Evolutionary conservation across 192 early-diverging fungal genomes (phyloP), one percentile per base, ranked within the genome.

Genomic region (Coemansia sp.): DNA sequence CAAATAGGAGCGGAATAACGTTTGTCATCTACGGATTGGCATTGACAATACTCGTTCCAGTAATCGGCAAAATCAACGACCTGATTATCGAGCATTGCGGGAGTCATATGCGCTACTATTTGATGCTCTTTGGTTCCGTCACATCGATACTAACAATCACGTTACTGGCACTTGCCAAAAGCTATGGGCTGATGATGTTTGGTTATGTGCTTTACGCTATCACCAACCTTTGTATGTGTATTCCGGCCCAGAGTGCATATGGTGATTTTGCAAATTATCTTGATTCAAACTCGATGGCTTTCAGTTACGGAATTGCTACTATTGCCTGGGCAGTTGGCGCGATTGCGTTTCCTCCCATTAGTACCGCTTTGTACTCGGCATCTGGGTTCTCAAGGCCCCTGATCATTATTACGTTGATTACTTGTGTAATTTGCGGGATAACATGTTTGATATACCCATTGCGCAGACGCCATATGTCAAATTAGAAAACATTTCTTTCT

Each of bases 211-310:
- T 77, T 1, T 65, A 72, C 15, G 75, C 75, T 2, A 51, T 72
- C 3, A 37, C 66, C 15, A 68, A 66, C 18, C 18, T 72, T n/a
- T 72, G 65, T 58, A 61, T 77, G 70, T 62, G 58, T 18, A 51
- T 77, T 60, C 75, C 75, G 2, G 61, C 68, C 0, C 69, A 72
- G 15, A 77, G 75, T 56, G 70, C 69, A 6, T 77, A 65, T 56
- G 75, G 75, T 10, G 75, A 77, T 32, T 65, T 72, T 72, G 62
- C 71, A 5, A 77, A 77, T 41, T 67, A 64, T 41, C 41, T 67
- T 8, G 57, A 57, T 36, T 11, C 47, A 2, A 49, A 72, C 45
- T 67, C 66, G 11, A 77, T 77, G 75, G 75, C 69, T 6, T 64
- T 57, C 16, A 62, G 69, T 18, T 77, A 68, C 36, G 56, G 69